Conservation (phyloP, 257 asterid species). For the Parsonsia alboflavescens region DNA sequence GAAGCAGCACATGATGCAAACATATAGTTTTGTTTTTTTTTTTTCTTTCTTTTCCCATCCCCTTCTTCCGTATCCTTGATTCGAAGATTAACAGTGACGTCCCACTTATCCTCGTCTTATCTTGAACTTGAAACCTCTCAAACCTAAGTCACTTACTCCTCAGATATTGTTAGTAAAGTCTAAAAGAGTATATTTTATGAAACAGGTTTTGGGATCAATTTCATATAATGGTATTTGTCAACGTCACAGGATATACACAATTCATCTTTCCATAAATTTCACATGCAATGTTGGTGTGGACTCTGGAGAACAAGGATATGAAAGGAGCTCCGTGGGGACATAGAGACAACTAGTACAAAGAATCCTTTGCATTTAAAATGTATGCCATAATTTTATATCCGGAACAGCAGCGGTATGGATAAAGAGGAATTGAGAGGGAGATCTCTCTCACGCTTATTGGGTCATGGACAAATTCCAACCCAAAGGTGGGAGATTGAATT, state of each 20-base stretch:
- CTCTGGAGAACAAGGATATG: constrained; percentile 3
- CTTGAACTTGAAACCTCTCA: too few relatives aligned
- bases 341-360: neutral
- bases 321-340: neutral
- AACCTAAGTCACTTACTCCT: too few relatives aligned
- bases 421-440: constrained; percentile 7
- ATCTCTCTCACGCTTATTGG: neutral
- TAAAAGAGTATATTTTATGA: too few relatives aligned
- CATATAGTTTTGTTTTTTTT: too few relatives aligned
- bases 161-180: too few relatives aligned
- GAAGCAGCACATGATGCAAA: too few relatives aligned
- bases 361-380: neutral
- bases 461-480: neutral
- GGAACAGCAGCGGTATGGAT: constrained; percentile 22
- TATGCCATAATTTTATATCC: constrained; percentile 14
- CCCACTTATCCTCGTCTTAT: too few relatives aligned
- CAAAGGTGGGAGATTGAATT: too few relatives aligned
- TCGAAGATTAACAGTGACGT: too few relatives aligned
- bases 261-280: constrained; percentile 14
- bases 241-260: constrained; percentile 23
- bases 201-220: neutral
- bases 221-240: constrained; percentile 13
- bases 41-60: too few relatives aligned
- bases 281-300: constrained; percentile 12
- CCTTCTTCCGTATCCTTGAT: too few relatives aligned